Evolutionary conservation across 1,284 basidiomycete species (phyloP), one percentile per base, ranked within the genome.

Genomic region (Microbotryum scabiosae): DNA sequence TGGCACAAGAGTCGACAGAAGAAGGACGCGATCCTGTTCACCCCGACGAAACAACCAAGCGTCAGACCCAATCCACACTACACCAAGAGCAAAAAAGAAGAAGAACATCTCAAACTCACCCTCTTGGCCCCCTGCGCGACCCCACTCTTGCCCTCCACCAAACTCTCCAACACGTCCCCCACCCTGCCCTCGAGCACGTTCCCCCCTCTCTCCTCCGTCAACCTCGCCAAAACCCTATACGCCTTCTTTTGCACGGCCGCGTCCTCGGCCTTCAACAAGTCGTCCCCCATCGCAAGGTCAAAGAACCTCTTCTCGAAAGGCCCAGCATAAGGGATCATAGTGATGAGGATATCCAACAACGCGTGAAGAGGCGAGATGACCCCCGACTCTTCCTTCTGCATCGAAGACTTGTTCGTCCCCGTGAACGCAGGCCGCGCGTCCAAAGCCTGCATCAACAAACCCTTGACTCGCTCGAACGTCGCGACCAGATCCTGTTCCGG

Each of bases 191-290:
- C 62, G 1, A 74, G 70, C 16, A 85, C 77, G 70, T 85, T 85
- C 1, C 78, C 79, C 12, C 43, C 52, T 6, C 57, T 7, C 51
- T 78, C 78, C 72, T 87, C 85, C 16, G 85, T 75, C 46, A 93
- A 74, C 64, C 86, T 85, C 50, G 86, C 81, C 6, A 98, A 79
- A 23, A 90, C 84, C 71, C 93, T 87, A 78, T 98, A 98, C 20
- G 85, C 87, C 68, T 94, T 90, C 77, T 99, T 99, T 78, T 98
- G 96, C 2, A 97, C 84, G 1, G 85, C 89, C 54, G 88, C 89
- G 69, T 97, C 90, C 14, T n/a, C 81, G 72, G 83, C 84, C 50
- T 80, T 81, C 2, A 90, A 76, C 7, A 90, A 81, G 32, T 83
- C 80, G 3, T 79, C 73, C 1, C 80, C 78, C 30, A 86, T 76